These are phyloP conservation scores for Aspergillus indologenus DNA, from an alignment of 495 filamentous ascomycete genomes.

Conservation along the genomic window DNA sequence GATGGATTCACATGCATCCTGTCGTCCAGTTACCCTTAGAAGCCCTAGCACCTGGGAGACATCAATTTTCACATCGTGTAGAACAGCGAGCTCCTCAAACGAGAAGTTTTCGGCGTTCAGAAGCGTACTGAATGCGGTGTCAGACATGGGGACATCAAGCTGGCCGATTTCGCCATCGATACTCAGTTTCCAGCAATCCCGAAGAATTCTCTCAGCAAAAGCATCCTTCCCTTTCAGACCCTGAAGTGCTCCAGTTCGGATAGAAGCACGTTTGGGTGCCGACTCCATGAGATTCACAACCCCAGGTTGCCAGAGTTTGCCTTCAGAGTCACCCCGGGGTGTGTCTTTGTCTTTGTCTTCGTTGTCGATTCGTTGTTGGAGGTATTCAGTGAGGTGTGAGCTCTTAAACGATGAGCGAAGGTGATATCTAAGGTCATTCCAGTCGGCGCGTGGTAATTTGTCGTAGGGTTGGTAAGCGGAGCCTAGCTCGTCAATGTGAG, in stretches of 20 bases:
- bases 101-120: slow-evolving; percentile 35
- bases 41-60: slow-evolving; percentile 32
- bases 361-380: slow-evolving; percentile 6
- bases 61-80: slow-evolving; percentile 43
- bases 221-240: slow-evolving; percentile 30
- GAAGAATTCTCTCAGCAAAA: slow-evolving; percentile 39
- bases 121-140: slow-evolving; percentile 26
- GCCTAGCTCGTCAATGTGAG: slow-evolving; percentile 29
- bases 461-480: slow-evolving; percentile 15
- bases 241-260: slow-evolving; percentile 16
- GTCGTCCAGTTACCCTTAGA: slow-evolving; percentile 41
- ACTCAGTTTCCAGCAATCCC: slow-evolving; percentile 44
- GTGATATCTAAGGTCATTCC: slow-evolving; percentile 26
- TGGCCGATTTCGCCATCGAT: slow-evolving; percentile 39
- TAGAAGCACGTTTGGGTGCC: slow-evolving; percentile 8
- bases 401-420: slow-evolving; percentile 34
- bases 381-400: slow-evolving; percentile 34
- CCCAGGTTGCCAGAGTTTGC: slow-evolving; percentile 31
- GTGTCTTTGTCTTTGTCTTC: neutral
- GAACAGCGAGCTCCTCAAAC: slow-evolving; percentile 41
- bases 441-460: slow-evolving; percentile 27
- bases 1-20: slow-evolving; percentile 36
- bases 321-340: neutral
- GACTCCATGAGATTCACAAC: slow-evolving; percentile 25
- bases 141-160: slow-evolving; percentile 37